Percentiles rank a stretch among this genome's conserved stretches.
Conservation (phyloP, 2,329 filamentous ascomycete genomes). For the Neofusicoccum laricinum region DNA sequence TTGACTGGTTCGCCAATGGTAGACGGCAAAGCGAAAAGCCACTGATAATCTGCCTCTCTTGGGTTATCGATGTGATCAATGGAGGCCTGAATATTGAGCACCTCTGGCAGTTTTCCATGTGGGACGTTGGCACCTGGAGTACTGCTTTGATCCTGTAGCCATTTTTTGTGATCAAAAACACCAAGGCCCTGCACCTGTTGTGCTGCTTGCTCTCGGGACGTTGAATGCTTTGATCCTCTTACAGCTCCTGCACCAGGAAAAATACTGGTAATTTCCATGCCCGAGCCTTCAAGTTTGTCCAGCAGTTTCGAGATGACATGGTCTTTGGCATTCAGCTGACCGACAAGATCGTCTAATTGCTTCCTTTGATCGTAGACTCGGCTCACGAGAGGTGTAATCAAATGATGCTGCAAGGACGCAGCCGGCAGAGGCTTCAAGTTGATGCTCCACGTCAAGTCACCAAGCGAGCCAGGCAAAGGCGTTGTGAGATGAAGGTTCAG, state of each 20-base stretch:
- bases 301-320: slow-evolving; percentile 56
- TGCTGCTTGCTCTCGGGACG: slow-evolving; percentile 51
- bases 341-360: slow-evolving; percentile 49
- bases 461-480: slow-evolving; percentile 60
- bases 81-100: not conserved
- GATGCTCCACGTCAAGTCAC: slow-evolving; percentile 64
- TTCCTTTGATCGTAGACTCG: slow-evolving; percentile 47
- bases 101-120: not conserved
- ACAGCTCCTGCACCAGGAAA: slow-evolving; percentile 54
- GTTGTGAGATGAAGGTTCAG: slow-evolving; percentile 54
- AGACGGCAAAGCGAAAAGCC: not conserved
- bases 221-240: slow-evolving; percentile 43
- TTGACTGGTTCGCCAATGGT: not conserved
- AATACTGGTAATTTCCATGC: slow-evolving; percentile 54
- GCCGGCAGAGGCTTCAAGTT: slow-evolving; percentile 32
- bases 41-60: not conserved
- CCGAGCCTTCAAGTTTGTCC: slow-evolving; percentile 56
- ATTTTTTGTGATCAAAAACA: slow-evolving; percentile 50
- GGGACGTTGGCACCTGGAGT: not conserved
- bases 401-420: slow-evolving; percentile 44
- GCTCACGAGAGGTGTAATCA: slow-evolving; percentile 54
- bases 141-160: slow-evolving; percentile 30
- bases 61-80: not conserved
- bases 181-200: slow-evolving; percentile 54
- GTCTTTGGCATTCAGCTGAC: slow-evolving; percentile 56